Evolutionary conservation across 2,329 filamentous ascomycete species (phyloP).

Genomic region (Diaporthe destruens): DNA sequence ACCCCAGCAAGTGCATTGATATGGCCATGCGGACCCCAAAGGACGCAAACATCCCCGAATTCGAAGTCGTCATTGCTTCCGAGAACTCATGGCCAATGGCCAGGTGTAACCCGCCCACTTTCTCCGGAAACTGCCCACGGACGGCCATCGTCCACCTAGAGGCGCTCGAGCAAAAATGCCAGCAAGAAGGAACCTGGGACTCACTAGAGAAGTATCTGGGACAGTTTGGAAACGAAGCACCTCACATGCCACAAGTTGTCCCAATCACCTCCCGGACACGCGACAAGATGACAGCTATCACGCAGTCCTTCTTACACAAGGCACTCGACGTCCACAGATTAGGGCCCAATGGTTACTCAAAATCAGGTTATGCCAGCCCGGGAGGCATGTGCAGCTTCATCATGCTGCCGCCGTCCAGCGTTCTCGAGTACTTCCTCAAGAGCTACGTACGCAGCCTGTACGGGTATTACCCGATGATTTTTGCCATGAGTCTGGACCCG

Average conservation of each 20-base stretch:
- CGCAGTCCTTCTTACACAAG: constrained; percentile 77
- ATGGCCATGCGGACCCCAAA: constrained; percentile 47
- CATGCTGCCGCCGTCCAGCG: constrained; percentile 73
- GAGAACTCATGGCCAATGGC: constrained; percentile 66
- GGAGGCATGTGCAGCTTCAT: constrained; percentile 70
- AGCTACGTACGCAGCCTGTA: constrained; percentile 76
- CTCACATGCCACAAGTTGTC: constrained; percentile 57
- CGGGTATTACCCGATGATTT: constrained; percentile 74
- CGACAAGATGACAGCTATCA: constrained; percentile 79
- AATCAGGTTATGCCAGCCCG: constrained; percentile 59
- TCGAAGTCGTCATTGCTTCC: constrained; percentile 60
- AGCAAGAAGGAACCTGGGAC: constrained; percentile 61
- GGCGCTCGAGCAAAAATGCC: constrained; percentile 63
- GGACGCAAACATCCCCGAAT: constrained; percentile 56
- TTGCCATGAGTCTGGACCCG: constrained; percentile 71
- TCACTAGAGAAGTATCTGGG: constrained; percentile 58
- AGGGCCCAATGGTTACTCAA: constrained; percentile 56
- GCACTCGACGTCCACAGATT: constrained; percentile 76
- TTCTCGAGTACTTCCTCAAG: constrained; percentile 75
- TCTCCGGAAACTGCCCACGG: constrained; percentile 59
- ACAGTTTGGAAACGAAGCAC: constrained; percentile 51
- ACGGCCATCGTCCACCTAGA: constrained; percentile 66
- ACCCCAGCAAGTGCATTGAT: constrained; percentile 51
- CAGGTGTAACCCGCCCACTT: constrained; percentile 61
- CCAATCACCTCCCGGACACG: constrained; percentile 65